phyloP scores from a whole-genome alignment of 2,329 filamentous ascomycete genomes.

The Phoma sp. region DNA sequence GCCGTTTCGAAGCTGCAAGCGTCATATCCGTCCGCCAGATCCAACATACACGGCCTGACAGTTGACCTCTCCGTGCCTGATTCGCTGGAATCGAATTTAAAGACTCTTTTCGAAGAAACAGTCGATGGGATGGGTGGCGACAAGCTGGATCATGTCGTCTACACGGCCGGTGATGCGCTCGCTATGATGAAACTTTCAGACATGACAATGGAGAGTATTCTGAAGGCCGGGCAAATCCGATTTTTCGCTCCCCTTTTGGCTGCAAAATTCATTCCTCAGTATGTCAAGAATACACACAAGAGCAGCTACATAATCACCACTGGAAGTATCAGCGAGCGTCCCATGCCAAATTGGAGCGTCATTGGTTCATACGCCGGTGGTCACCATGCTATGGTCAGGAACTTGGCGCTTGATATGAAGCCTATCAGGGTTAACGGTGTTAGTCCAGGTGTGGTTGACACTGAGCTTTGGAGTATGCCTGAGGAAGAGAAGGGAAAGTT shows the following conservation, averaged over 20 bases:
- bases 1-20: conserved; percentile 55
- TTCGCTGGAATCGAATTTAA: conserved; percentile 56
- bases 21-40: conserved; percentile 51
- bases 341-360: conserved; percentile 59
- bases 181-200: conserved; percentile 50
- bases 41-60: conserved; percentile 52
- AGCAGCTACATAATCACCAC: conserved; percentile 64
- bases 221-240: conserved; percentile 56
- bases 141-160: conserved; percentile 62
- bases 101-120: conserved; percentile 51
- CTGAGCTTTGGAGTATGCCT: conserved; percentile 50
- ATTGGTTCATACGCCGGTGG: conserved; percentile 58
- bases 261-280: conserved; percentile 56
- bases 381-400: conserved; percentile 59
- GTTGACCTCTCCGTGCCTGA: conserved; percentile 57
- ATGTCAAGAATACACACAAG: conserved; percentile 50
- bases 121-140: conserved; percentile 34
- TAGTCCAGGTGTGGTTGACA: conserved; percentile 59
- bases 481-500: conserved; percentile 33
- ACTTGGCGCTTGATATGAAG: conserved; percentile 66
- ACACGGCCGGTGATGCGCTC: conserved; percentile 61
- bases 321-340: conserved; percentile 59
- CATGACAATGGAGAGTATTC: conserved; percentile 50
- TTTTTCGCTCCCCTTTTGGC: conserved; percentile 59
- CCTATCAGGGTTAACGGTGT: conserved; percentile 70